A percentile compares a stretch with the other conserved stretches of the same genome.
Evolutionary conservation across 2,329 filamentous ascomycete species (phyloP).

Genomic region (Fusarium longipes): DNA sequence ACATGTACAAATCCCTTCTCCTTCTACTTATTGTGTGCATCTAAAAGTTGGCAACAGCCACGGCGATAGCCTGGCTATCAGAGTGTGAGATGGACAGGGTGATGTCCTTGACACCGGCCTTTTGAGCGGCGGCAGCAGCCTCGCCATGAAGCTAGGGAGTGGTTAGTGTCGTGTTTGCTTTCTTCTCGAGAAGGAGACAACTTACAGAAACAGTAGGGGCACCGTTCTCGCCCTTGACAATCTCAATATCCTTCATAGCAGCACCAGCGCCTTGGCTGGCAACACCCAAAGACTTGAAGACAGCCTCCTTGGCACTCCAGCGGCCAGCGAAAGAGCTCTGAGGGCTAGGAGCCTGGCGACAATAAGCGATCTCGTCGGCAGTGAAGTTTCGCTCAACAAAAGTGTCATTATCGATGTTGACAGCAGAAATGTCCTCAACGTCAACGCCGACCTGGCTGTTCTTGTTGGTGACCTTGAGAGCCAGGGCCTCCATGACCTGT

Average conservation of each 20-base stretch:
- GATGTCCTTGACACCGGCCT: slow-evolving; percentile 87
- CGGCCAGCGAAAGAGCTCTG: slow-evolving; percentile 93
- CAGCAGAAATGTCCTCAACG: slow-evolving; percentile 85
- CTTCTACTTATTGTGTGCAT: slow-evolving; percentile 14
- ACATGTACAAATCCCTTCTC: slow-evolving; percentile 29
- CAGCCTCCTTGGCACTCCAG: slow-evolving; percentile 98
- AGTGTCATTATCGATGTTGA: slow-evolving; percentile 94
- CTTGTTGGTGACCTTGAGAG: slow-evolving; percentile 65
- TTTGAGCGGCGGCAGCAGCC: slow-evolving; percentile 83
- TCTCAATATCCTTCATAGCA: slow-evolving; percentile 93
- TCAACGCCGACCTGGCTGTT: slow-evolving; percentile 91
- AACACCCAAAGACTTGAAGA: slow-evolving; percentile 96
- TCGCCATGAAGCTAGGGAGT: slow-evolving; percentile 80
- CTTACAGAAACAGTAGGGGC: slow-evolving; percentile 88
- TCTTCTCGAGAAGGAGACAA: slow-evolving; percentile 19
- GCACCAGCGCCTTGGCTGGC: slow-evolving; percentile 88
- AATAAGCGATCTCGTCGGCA: slow-evolving; percentile 83
- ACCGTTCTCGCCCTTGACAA: slow-evolving; percentile 81
- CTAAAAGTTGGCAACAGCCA: slow-evolving; percentile 86
- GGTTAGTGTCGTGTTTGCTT: slow-evolving; percentile 52
- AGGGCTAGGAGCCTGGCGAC: slow-evolving; percentile 79
- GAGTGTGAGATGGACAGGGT: slow-evolving; percentile 96
- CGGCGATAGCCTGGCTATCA: slow-evolving; percentile 91
- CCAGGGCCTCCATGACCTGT: slow-evolving; percentile 81
- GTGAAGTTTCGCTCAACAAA: slow-evolving; percentile 98